Conservation (phyloP, 2,329 filamentous ascomycete genomes). For the Xylariaceae sp. region DNA sequence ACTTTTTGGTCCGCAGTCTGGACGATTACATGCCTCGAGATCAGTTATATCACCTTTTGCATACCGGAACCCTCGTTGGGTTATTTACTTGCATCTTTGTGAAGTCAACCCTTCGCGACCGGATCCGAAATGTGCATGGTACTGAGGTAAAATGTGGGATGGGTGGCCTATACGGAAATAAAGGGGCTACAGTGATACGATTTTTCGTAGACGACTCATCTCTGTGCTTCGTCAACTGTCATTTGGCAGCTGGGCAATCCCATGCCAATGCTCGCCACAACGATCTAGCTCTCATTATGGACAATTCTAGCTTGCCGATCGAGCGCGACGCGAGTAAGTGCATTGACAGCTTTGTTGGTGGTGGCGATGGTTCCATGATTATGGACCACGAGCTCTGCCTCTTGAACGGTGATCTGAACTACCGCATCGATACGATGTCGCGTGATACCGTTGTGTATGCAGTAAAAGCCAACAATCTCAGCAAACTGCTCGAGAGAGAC, state of each 20-base stretch:
- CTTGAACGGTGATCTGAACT: constrained; percentile 93
- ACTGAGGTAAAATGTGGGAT: constrained; percentile 93
- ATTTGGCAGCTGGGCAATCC: constrained; percentile 89
- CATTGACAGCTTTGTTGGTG: constrained; percentile 77
- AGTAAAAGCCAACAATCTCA: constrained; percentile 73
- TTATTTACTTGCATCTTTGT: constrained; percentile 96
- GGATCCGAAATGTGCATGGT: constrained; percentile 72
- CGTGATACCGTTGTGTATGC: constrained; percentile 88
- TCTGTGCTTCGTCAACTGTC: constrained; percentile 94
- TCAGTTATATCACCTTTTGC: constrained; percentile 77
- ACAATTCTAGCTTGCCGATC: constrained; percentile 67
- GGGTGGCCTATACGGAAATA: constrained; percentile 93
- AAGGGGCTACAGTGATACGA: constrained; percentile 87
- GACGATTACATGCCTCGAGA: constrained; percentile 77
- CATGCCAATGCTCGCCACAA: constrained; percentile 89
- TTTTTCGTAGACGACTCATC: constrained; percentile 93
- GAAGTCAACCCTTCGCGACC: constrained; percentile 69
- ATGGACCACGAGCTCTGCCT: constrained; percentile 97
- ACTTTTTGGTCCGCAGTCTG: constrained; percentile 77
- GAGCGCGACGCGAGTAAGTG: constrained; percentile 65
- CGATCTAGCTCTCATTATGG: constrained; percentile 85
- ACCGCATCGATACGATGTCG: constrained; percentile 95
- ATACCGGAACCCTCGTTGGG: constrained; percentile 86
- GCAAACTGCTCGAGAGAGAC: constrained; percentile 86
- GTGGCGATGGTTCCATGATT: constrained; percentile 93